phyloP scores from a whole-genome alignment of 495 filamentous ascomycete genomes.

The Penicillium tannophilum region DNA sequence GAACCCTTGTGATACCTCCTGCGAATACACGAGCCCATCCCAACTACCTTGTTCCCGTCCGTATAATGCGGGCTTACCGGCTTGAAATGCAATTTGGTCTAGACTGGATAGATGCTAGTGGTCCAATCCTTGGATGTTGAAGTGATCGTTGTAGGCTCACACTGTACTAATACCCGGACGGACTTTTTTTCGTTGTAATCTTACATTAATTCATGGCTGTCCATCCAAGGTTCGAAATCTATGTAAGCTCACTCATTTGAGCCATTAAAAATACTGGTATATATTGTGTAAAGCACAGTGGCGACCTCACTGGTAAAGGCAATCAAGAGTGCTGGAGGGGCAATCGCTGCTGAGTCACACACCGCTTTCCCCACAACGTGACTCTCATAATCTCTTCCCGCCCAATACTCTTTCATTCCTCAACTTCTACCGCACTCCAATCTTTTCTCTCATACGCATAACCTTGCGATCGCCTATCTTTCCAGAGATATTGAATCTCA shows the following conservation, averaged over 20 bases:
- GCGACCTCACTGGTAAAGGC: background rate
- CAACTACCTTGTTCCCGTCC: background rate
- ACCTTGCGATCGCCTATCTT: slow-evolving; percentile 29
- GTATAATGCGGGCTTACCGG: background rate
- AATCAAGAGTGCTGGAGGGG: background rate
- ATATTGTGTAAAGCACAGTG: background rate
- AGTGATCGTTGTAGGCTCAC: slow-evolving; percentile 5
- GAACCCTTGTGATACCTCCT: slow-evolving; percentile 16
- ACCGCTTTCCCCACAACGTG: slow-evolving; percentile 44
- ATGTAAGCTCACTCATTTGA: background rate
- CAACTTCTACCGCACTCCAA: slow-evolving; percentile 26
- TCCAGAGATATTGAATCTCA: slow-evolving; percentile 45
- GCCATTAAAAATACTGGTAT: background rate
- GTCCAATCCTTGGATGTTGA: background rate
- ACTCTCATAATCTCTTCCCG: slow-evolving; percentile 48
- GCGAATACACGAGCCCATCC: slow-evolving; percentile 11
- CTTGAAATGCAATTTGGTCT: background rate
- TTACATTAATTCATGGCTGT: slow-evolving; percentile 4
- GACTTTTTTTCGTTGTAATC: slow-evolving; percentile 11
- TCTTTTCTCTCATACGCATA: slow-evolving; percentile 19
- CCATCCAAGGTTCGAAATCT: background rate
- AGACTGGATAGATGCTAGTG: background rate
- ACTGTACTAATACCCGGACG: slow-evolving; percentile 22
- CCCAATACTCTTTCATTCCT: slow-evolving; percentile 31
- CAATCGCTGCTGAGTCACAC: slow-evolving; percentile 33